Conservation (phyloP, 225 moss, liverwort and hornwort genomes). For the Lunularia cruciata region DNA sequence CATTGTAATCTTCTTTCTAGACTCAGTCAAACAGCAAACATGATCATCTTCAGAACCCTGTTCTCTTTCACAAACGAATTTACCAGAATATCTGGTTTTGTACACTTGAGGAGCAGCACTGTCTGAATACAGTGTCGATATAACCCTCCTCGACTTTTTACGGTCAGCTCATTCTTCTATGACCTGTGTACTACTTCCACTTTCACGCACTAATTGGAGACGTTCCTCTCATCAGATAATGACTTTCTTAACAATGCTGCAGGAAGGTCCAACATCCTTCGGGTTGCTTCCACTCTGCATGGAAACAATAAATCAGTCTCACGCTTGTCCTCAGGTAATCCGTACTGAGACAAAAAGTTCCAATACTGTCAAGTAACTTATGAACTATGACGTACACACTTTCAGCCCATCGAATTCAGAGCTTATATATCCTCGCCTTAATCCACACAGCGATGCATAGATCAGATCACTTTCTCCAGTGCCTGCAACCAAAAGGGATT, state of each 20-base stretch:
- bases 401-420: background rate
- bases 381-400: too few relatives aligned
- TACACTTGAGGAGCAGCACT: background rate
- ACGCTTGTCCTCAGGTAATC: too few relatives aligned
- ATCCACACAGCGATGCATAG: background rate
- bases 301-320: background rate
- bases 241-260: background rate
- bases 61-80: background rate
- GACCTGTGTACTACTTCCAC: too few relatives aligned
- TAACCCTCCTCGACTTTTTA: background rate
- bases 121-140: background rate
- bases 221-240: slow-evolving; percentile 12
- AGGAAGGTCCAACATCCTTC: slow-evolving; percentile 28
- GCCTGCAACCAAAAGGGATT: background rate
- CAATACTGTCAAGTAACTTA: too few relatives aligned
- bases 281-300: slow-evolving; percentile 55
- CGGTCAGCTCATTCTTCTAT: too few relatives aligned
- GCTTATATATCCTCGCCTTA: background rate
- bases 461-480: background rate
- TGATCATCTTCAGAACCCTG: too few relatives aligned
- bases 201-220: slow-evolving; percentile 1
- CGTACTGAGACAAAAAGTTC: too few relatives aligned
- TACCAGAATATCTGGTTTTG: background rate
- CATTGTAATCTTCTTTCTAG: too few relatives aligned
- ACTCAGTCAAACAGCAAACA: too few relatives aligned